Evolutionary conservation across 371 early-diverging fungal genomes (phyloP).

Genomic region (Batrachochytrium dendrobatidis): DNA sequence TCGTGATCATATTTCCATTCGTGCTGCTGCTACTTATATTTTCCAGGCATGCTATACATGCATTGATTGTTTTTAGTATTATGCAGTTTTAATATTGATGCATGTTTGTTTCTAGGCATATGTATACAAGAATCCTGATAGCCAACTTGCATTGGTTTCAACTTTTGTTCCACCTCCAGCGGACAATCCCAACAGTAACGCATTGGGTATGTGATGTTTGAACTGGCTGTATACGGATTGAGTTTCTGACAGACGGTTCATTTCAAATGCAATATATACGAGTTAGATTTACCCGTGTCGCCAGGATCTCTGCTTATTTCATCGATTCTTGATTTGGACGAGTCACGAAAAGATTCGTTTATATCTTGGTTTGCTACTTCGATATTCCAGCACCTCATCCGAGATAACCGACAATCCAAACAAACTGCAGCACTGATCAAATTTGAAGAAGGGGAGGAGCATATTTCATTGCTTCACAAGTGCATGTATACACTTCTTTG

Average conservation of each 20-base stretch:
- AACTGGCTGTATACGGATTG: not conserved
- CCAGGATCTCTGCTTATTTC: conserved; percentile 70
- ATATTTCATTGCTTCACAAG: conserved; percentile 47
- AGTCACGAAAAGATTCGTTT: conserved; percentile 66
- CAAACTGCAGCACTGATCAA: conserved; percentile 61
- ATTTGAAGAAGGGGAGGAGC: conserved; percentile 54
- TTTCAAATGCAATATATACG: not conserved
- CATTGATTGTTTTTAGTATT: not conserved
- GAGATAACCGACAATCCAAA: conserved; percentile 66
- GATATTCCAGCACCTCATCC: conserved; percentile 68
- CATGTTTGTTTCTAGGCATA: conserved; percentile 43
- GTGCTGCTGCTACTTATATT: conserved; percentile 68
- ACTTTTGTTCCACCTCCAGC: conserved; percentile 76
- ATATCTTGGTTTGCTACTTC: conserved; percentile 83
- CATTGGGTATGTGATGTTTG: conserved; percentile 24
- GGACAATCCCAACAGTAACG: conserved; percentile 47
- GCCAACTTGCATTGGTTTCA: conserved; percentile 76
- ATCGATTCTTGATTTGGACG: conserved; percentile 69
- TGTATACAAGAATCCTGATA: conserved; percentile 70
- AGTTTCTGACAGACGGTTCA: not conserved
- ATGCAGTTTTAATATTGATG: no score
- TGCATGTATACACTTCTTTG: conserved; percentile 35
- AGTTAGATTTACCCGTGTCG: not conserved
- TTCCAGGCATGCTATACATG: conserved; percentile 56
- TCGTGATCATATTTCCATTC: conserved; percentile 33